Base-by-base conservation (phyloP, 1,139 yeast genomes). In the Meyerozyma guilliermondii region DNA sequence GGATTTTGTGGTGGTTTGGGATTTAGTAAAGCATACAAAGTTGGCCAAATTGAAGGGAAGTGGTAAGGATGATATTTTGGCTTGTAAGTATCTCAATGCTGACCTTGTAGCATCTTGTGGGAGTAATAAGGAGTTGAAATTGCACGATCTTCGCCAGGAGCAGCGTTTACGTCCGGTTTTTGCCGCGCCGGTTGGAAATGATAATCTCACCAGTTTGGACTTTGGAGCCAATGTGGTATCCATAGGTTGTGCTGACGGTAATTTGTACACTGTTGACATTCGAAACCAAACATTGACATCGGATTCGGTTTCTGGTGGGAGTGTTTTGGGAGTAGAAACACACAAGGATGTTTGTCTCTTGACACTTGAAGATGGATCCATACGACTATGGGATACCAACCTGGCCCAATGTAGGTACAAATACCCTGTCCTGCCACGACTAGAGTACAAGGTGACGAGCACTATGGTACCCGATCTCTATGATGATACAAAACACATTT, bases 231-330 rank as follows among this genome's bases (percentile, higher is more conserved):
- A 38, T 5, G 38, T 37, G 13, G 38, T 61, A 1, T 46, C 48
- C 22, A 52, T 57, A 5, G 63, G 61, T 13, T 62, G 68, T 30
- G 60, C 66, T 31, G 63, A 65, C 41, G 67, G 70, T 2, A 41
- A 41, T 14, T 40, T 65, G 17, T 55, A 55, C 46, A 42, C 55
- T 1, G 49, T 66, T 17, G 72, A 68, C 42, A 45, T 68, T 13
- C 55, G 68, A 23, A 50, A 50, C 24, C 59, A 53, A 16, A 42
- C 44, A 20, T 30, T 57, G 18, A 38, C 46, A 7, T 47, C 53
- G 8, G 57, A 55, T 33, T 8, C 39, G 14, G 54, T 58, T 29
- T 44, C 40, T 2, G 38, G 37, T 14, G 44, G 44, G n/a, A 39
- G 43, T 27, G 38, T 41, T 10, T 30, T 35, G 35, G 40, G 35